Evolutionary conservation across 2,329 filamentous ascomycete genomes (phyloP).

Genomic region (Thelonectria rubi): DNA sequence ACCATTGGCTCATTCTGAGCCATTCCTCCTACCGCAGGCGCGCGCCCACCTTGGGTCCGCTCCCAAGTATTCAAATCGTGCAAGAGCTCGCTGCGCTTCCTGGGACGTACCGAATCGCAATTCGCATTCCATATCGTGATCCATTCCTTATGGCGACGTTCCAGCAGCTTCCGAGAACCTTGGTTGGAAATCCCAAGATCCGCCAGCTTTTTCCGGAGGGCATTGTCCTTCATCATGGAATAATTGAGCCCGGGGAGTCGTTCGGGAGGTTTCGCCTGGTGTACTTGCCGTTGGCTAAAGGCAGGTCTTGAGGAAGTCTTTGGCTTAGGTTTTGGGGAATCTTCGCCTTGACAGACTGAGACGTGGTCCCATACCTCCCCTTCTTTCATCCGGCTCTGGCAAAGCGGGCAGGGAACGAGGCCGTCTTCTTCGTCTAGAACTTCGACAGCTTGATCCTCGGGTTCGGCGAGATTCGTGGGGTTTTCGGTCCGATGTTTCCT

Average conservation of each 20-base stretch:
- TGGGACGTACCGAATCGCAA: conserved; percentile 82
- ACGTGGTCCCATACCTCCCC: conserved; percentile 82
- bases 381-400: conserved; percentile 80
- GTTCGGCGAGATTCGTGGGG: conserved; percentile 22
- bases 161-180: conserved; percentile 75
- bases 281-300: conserved; percentile 38
- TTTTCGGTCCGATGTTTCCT: conserved; percentile 54
- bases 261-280: conserved; percentile 57
- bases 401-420: conserved; percentile 85
- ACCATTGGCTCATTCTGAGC: conserved; percentile 59
- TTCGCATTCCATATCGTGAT: conserved; percentile 97
- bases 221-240: conserved; percentile 81
- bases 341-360: conserved; percentile 66
- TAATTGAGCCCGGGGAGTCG: conserved; percentile 86
- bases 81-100: conserved; percentile 74
- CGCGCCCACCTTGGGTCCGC: conserved; percentile 75
- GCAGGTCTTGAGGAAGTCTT: conserved; percentile 15
- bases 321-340: conserved; percentile 21
- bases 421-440: conserved; percentile 63
- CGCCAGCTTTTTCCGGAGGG: conserved; percentile 80
- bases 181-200: conserved; percentile 80
- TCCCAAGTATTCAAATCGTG: conserved; percentile 89
- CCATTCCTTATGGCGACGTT: conserved; percentile 90
- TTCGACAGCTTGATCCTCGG: conserved; percentile 36
- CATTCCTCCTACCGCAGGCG: conserved; percentile 50